Conservation (phyloP, 768 basidiomycete genomes). For the Phylloporus rhodoxanthus region DNA sequence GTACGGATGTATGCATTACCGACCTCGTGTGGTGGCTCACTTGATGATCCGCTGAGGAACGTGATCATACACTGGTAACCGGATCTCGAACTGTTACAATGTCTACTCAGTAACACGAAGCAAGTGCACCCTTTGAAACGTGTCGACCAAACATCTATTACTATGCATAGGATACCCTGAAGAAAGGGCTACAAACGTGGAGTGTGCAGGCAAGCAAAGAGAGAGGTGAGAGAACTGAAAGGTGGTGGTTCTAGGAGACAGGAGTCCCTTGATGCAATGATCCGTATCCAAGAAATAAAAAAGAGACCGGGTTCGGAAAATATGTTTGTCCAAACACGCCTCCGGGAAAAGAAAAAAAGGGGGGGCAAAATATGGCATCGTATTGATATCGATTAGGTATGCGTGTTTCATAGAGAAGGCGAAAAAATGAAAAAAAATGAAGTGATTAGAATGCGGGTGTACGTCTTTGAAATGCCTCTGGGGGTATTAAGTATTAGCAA, state of each 20-base stretch:
- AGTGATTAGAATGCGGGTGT: neutral
- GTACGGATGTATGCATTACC: too few relatives aligned
- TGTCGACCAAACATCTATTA: neutral
- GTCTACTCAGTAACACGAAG: neutral
- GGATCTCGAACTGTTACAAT: neutral
- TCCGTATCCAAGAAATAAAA: neutral
- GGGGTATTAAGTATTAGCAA: neutral
- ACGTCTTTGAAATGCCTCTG: neutral
- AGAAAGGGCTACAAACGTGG: neutral
- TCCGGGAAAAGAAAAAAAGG: neutral
- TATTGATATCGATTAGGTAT: neutral
- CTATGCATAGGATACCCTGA: neutral
- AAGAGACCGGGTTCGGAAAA: neutral
- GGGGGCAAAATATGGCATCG: neutral
- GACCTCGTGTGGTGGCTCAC: too few relatives aligned
- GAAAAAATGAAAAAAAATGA: neutral
- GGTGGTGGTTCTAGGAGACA: neutral
- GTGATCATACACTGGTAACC: too few relatives aligned
- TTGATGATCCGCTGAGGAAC: too few relatives aligned
- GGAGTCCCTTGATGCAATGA: neutral
- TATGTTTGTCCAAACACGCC: neutral
- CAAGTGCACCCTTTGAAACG: neutral
- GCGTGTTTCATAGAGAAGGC: neutral
- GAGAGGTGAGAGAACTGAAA: neutral
- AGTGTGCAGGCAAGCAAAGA: neutral